These are phyloP conservation scores for Combretum micranthum DNA, from an alignment of 345 rosid genomes.

Conservation along the genomic window DNA sequence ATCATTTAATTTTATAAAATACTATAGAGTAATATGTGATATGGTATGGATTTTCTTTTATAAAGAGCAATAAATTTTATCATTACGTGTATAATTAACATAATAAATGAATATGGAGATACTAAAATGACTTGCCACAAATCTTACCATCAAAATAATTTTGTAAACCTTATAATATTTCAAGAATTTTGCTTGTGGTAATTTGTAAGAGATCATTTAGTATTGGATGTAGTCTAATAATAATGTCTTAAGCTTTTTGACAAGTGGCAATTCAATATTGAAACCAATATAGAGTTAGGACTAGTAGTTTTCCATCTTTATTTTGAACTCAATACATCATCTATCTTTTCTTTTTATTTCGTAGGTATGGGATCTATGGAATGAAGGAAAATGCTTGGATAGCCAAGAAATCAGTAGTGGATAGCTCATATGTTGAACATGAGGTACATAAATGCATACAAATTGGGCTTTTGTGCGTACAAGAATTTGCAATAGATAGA, in stretches of 20 bases:
- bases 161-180: no score
- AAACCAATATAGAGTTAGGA: background rate
- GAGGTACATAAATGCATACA: slow-evolving; percentile 44
- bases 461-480: slow-evolving; percentile 51
- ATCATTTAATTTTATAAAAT: no score
- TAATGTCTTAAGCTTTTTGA: background rate
- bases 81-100: no score
- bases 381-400: slow-evolving; percentile 21
- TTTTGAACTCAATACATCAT: background rate
- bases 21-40: no score
- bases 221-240: background rate
- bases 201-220: no score
- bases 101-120: no score
- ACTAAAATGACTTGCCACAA: no score
- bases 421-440: slow-evolving; percentile 9
- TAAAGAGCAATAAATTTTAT: no score
- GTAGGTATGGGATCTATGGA: slow-evolving; percentile 59
- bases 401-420: slow-evolving; percentile 22
- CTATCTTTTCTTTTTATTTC: background rate
- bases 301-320: background rate
- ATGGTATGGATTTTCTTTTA: no score
- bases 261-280: background rate
- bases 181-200: no score
- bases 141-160: no score
- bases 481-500: slow-evolving; percentile 41